These are phyloP conservation scores for Leccinum holopus DNA, from an alignment of 1,284 basidiomycete genomes.

Conservation along the genomic window DNA sequence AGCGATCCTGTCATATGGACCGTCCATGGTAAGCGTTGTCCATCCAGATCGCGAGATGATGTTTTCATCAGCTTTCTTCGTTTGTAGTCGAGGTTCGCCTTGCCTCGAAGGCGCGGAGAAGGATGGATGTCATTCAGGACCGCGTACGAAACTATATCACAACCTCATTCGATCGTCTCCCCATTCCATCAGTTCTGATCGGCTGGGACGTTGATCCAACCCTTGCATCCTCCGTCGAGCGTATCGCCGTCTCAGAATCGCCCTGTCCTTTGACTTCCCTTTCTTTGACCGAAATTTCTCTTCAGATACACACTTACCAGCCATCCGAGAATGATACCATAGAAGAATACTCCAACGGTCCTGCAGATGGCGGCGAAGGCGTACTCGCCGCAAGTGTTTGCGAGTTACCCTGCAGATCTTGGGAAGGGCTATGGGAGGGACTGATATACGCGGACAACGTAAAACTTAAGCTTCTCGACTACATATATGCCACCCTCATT, in stretches of 20 bases:
- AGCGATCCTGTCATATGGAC: slow-evolving; percentile 44
- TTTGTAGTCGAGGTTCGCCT: slow-evolving; percentile 81
- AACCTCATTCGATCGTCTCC: slow-evolving; percentile 58
- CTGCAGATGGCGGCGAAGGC: slow-evolving; percentile 59
- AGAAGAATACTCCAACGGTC: slow-evolving; percentile 76
- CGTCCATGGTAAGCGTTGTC: slow-evolving; percentile 50
- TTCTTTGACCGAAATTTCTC: slow-evolving; percentile 54
- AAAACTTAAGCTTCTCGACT: slow-evolving; percentile 86
- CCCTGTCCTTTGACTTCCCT: slow-evolving; percentile 55
- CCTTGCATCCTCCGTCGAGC: slow-evolving; percentile 73
- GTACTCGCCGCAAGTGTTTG: slow-evolving; percentile 85
- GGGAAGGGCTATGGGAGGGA: slow-evolving; percentile 92
- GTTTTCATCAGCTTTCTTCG: not conserved
- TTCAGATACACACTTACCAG: slow-evolving; percentile 89
- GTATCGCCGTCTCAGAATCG: slow-evolving; percentile 74
- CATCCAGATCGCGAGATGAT: not conserved
- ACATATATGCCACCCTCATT: slow-evolving; percentile 90
- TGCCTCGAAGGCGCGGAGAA: slow-evolving; percentile 59
- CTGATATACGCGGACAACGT: slow-evolving; percentile 89
- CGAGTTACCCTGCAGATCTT: slow-evolving; percentile 76
- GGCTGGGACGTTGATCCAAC: slow-evolving; percentile 76
- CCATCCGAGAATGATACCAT: slow-evolving; percentile 66
- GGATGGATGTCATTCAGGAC: slow-evolving; percentile 69
- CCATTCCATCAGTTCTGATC: slow-evolving; percentile 62
- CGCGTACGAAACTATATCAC: slow-evolving; percentile 62